phyloP scores from a whole-genome alignment of 352 stramenopile genomes.

The Phytophthora litchii region DNA sequence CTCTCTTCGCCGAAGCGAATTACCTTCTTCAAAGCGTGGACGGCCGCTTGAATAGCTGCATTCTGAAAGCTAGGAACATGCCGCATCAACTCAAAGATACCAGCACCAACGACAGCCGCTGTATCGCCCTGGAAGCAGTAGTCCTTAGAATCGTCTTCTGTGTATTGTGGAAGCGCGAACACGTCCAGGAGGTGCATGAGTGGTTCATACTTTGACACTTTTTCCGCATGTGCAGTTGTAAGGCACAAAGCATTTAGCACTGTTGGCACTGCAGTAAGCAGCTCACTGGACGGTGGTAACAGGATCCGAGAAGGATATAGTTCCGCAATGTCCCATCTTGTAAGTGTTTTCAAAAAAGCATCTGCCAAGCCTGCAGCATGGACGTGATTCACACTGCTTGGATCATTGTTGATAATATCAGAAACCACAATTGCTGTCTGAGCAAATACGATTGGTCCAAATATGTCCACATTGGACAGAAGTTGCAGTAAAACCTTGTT shows the following conservation, averaged over 20 bases:
- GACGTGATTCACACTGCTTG: constrained; percentile 94
- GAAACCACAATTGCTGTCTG: constrained; percentile 92
- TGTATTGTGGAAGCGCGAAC: constrained; percentile 92
- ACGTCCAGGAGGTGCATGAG: constrained; percentile 91
- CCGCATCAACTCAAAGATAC: constrained; percentile 96
- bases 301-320: constrained; percentile 58
- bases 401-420: constrained; percentile 98
- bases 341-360: constrained; percentile 93
- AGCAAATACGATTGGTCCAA: constrained; percentile 93
- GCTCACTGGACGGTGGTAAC: constrained; percentile 87
- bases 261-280: constrained; percentile 95
- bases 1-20: constrained; percentile 81
- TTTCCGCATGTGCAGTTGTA: constrained; percentile 91
- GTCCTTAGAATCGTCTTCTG: constrained; percentile 75
- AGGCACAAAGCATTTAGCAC: constrained; percentile 93
- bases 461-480: constrained; percentile 90
- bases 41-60: constrained; percentile 85
- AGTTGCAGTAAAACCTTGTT: constrained; percentile 91
- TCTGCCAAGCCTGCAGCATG: constrained; percentile 93
- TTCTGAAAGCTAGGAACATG: constrained; percentile 92
- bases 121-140: constrained; percentile 93
- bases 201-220: constrained; percentile 91
- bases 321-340: constrained; percentile 71
- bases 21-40: constrained; percentile 92
- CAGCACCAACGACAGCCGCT: constrained; percentile 91